These are phyloP conservation scores for Primulina huaijiensis DNA, from an alignment of 257 asterid genomes.

Conservation along the genomic window DNA sequence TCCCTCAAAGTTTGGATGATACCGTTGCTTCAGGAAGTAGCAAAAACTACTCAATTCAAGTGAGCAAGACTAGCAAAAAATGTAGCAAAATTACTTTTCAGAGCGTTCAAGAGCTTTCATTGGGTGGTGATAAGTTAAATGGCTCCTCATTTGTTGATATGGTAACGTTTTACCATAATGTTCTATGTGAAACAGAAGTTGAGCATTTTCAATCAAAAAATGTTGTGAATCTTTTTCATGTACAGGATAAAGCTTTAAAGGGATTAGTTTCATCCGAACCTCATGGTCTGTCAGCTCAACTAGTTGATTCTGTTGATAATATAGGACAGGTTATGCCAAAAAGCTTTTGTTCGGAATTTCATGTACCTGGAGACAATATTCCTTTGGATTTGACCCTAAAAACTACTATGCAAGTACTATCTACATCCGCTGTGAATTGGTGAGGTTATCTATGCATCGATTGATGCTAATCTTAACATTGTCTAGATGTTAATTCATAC, in stretches of 20 bases:
- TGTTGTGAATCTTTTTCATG: constrained; percentile 22
- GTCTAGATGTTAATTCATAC: constrained; percentile 11
- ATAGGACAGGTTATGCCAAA: constrained; percentile 30
- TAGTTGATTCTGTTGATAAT: constrained; percentile 36
- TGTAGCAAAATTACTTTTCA: constrained; percentile 47
- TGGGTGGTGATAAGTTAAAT: constrained; percentile 47
- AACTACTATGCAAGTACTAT: constrained; percentile 59
- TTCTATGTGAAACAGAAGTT: constrained; percentile 11
- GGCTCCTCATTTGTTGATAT: constrained; percentile 59
- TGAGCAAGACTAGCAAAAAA: constrained; percentile 34
- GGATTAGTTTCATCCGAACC: constrained; percentile 64
- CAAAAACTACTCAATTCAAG: constrained; percentile 33
- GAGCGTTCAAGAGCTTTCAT: constrained; percentile 59
- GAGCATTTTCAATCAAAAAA: constrained; percentile 26
- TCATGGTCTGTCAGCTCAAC: constrained; percentile 41
- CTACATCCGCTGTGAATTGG: constrained; percentile 81
- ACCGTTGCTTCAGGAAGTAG: constrained; percentile 42
- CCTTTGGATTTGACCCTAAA: constrained; percentile 89
- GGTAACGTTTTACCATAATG: constrained; percentile 42
- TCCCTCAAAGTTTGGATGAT: constrained; percentile 36
- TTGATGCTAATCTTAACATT: constrained; percentile 8
- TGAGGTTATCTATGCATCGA: constrained; percentile 33
- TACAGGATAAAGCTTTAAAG: constrained; percentile 76
- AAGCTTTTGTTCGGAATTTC: constrained; percentile 47
- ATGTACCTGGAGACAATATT: constrained; percentile 52